Conservation (phyloP, 2,329 filamentous ascomycete genomes). For the Phyllosticta citrichinensis region DNA sequence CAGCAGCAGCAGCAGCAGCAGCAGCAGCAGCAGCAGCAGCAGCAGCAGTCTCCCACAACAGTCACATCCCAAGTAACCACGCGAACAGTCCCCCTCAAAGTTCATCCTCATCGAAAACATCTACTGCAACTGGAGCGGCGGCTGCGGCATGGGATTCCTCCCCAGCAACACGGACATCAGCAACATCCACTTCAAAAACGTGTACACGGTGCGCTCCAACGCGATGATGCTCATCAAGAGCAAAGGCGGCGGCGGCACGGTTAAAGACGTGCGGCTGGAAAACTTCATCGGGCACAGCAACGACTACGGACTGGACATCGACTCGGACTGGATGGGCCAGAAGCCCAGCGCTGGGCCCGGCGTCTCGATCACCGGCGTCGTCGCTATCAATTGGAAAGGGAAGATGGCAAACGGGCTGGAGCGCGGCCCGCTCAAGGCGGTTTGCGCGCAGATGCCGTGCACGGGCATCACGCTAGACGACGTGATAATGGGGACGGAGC, state of each 20-base stretch:
- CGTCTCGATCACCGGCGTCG: conserved; percentile 44
- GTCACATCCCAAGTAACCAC: too few relatives aligned
- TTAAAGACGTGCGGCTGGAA: conserved; percentile 42
- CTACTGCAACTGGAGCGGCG: conserved; percentile 53
- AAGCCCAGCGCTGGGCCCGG: conserved; percentile 36
- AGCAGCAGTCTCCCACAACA: too few relatives aligned
- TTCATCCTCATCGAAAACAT: conserved; percentile 51
- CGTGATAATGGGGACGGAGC: conserved; percentile 39
- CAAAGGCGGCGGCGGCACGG: conserved; percentile 46
- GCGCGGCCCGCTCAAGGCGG: conserved; percentile 44
- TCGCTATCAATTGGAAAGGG: conserved; percentile 47
- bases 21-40: too few relatives aligned
- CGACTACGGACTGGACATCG: conserved; percentile 47
- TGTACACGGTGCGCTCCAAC: conserved; percentile 51
- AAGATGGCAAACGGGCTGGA: conserved; percentile 39
- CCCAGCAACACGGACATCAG: conserved; percentile 40
- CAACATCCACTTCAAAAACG: conserved; percentile 44
- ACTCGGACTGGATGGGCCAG: conserved; percentile 43
- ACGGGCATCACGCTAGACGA: conserved; percentile 41
- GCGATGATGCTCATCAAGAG: conserved; percentile 56
- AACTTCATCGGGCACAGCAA: conserved; percentile 53
- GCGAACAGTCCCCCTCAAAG: conserved; percentile 34
- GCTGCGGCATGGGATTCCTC: conserved; percentile 49
- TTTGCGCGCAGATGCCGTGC: conserved; percentile 45
- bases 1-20: too few relatives aligned